Evolutionary conservation across 192 early-diverging fungal species (phyloP).

Genomic region (Coemansia sp.): DNA sequence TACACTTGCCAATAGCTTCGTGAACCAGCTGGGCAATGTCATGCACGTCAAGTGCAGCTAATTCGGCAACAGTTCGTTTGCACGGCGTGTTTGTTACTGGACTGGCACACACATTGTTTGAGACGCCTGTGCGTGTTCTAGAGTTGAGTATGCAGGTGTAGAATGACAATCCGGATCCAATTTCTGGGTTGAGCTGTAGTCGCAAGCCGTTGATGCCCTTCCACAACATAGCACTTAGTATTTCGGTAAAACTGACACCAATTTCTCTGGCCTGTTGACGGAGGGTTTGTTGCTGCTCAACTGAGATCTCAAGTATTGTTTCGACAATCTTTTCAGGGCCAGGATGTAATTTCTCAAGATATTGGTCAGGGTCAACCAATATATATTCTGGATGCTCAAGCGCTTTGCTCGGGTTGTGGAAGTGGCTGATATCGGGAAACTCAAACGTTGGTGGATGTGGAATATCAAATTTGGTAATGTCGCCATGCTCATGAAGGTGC

Average conservation of each 20-base stretch:
- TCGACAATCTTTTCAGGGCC: constrained; percentile 27
- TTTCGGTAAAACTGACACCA: constrained; percentile 31
- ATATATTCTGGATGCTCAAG: constrained; percentile 45
- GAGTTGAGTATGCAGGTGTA: constrained; percentile 46
- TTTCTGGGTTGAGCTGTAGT: constrained; percentile 14
- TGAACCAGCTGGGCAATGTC: constrained; percentile 29
- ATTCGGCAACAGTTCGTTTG: constrained; percentile 10
- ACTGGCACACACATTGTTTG: constrained; percentile 33
- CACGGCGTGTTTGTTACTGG: constrained; percentile 36
- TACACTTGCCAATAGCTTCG: constrained; percentile 19
- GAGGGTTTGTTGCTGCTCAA: constrained; percentile 31
- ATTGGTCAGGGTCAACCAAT: constrained; percentile 21
- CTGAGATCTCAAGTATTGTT: constrained; percentile 18
- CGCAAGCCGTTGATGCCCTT: constrained; percentile 32
- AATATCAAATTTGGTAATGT: background rate
- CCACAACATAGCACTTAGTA: constrained; percentile 49
- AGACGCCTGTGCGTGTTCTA: constrained; percentile 18
- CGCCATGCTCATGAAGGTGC: constrained; percentile 1
- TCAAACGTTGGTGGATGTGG: constrained; percentile 41
- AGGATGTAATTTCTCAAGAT: constrained; percentile 17
- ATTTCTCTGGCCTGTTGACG: constrained; percentile 28
- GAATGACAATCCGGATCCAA: constrained; percentile 15
- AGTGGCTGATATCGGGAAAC: constrained; percentile 25
- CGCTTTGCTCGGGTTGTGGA: constrained; percentile 6
- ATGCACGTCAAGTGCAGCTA: constrained; percentile 21